phyloP scores from a whole-genome alignment of 192 early-diverging fungal species.

The Coemansia sp. region DNA sequence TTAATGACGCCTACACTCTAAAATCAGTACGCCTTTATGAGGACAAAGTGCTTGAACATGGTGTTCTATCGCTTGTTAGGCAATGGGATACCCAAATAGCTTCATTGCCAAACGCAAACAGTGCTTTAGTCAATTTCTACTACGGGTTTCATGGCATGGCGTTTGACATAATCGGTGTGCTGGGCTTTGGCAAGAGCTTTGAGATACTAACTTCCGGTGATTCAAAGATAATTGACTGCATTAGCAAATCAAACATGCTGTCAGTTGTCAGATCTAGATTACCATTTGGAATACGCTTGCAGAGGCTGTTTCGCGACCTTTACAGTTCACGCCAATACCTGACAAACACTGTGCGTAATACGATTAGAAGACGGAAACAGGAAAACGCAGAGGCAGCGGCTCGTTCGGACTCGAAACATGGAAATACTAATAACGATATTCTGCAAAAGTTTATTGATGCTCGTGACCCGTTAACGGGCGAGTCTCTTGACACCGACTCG shows the following conservation, averaged over 20 bases:
- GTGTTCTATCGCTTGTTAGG: conserved; percentile 26
- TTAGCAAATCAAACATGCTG: conserved; percentile 12
- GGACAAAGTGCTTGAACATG: conserved; percentile 25
- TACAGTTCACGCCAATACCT: conserved; percentile 6
- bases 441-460: conserved; percentile 51
- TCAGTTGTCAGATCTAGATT: conserved; percentile 6
- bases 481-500: conserved; percentile 5
- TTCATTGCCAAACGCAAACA: not conserved
- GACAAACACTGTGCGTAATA: not conserved
- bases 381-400: not conserved
- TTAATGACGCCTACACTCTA: conserved; percentile 27
- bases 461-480: conserved; percentile 30
- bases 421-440: conserved; percentile 11
- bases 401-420: too few species aligned
- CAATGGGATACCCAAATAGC: conserved; percentile 23
- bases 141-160: conserved; percentile 19
- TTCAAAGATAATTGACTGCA: conserved; percentile 14
- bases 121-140: conserved; percentile 25
- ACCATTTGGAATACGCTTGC: conserved; percentile 1
- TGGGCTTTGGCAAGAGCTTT: conserved; percentile 46
- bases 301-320: conserved; percentile 10
- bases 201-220: conserved; percentile 12
- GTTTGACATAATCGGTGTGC: conserved; percentile 39
- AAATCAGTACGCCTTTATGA: conserved; percentile 17
- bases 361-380: not conserved